Evolutionary conservation across 2,329 filamentous ascomycete species (phyloP), one percentile per base, ranked within the genome.

Genomic region (Coniella vitis): DNA sequence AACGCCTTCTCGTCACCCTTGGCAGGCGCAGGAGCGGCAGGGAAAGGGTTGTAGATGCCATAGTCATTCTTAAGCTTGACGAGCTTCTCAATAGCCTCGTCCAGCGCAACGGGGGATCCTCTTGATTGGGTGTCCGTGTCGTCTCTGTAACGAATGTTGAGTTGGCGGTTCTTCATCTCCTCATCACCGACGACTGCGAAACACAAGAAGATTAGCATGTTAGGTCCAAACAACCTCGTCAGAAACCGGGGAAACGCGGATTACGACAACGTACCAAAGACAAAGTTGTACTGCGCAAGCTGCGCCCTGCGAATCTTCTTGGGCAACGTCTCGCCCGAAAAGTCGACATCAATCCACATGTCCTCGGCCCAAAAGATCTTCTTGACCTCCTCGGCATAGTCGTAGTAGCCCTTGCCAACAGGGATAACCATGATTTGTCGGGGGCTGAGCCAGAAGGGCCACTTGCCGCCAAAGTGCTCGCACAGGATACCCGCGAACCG

Each of bases 401-500:
- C 81, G 60, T 81, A 77, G 58, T 77, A 84, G 39, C 78, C 75
- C 44, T 84, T 83, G 68, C 86, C 86, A 53, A 89, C 86, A 8
- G 87, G 87, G 54, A 90, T 83, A 55, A 93, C 79, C 58, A 86
- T 74, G 55, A 93, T 80, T 67, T 93, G 87, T 45, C 87, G 79
- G n/a, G 87, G 87, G 58, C 83, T 87, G 54, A 93, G 71, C 87
- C 87, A 93, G 75, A 91, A 89, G 1, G 87, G 87, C 87, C 87
- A 93, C 71, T 90, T 90, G 59, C 87, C 87, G 47, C 77, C 87
- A 63, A 89, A 91, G 68, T 91, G 87, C 73, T 93, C 87, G 39
- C 80, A 87, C 53, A 91, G 74, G 56, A 91, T 89, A 56, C 81
- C 87, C 61, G 87, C 76, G 68, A 79, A 78, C 49, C 75, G 70